phyloP scores from a whole-genome alignment of 1,284 basidiomycete species.

The Peniophora sp. region DNA sequence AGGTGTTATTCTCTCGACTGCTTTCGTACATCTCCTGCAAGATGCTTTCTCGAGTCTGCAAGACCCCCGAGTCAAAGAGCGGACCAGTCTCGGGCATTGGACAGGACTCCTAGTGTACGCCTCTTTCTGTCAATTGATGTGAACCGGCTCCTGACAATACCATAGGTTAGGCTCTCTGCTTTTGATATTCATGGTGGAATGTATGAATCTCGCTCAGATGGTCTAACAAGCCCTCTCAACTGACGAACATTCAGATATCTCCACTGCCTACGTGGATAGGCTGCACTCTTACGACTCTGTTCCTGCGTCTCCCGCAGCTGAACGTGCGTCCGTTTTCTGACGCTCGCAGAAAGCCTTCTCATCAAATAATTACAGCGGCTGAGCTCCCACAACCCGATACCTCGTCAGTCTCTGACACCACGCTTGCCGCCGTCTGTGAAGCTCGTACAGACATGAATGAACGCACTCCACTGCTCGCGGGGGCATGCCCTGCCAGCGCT shows the following conservation, averaged over 20 bases:
- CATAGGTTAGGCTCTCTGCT: slow-evolving; percentile 54
- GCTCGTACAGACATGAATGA: not conserved
- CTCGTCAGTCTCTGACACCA: not conserved
- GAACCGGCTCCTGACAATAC: no score
- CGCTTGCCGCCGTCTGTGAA: no score
- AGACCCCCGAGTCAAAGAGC: slow-evolving; percentile 33
- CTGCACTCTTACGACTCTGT: slow-evolving; percentile 53
- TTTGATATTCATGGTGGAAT: slow-evolving; percentile 70
- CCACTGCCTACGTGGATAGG: slow-evolving; percentile 63
- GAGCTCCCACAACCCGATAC: not conserved
- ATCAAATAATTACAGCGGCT: not conserved
- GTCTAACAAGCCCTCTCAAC: not conserved
- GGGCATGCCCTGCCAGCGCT: not conserved
- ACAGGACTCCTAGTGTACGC: slow-evolving; percentile 68
- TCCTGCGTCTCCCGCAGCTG: slow-evolving; percentile 32
- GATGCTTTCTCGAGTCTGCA: slow-evolving; percentile 61
- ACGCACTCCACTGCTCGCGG: not conserved
- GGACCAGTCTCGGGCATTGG: slow-evolving; percentile 43
- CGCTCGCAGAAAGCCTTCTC: slow-evolving; percentile 1
- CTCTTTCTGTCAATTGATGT: no score
- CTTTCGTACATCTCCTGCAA: slow-evolving; percentile 70
- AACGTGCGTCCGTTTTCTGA: slow-evolving; percentile 8
- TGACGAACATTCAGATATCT: slow-evolving; percentile 39
- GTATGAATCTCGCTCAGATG: slow-evolving; percentile 29
- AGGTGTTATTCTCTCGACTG: slow-evolving; percentile 74